Evolutionary conservation across 805 yeast species (phyloP).

Genomic region (Pichia nanzhaoensis): DNA sequence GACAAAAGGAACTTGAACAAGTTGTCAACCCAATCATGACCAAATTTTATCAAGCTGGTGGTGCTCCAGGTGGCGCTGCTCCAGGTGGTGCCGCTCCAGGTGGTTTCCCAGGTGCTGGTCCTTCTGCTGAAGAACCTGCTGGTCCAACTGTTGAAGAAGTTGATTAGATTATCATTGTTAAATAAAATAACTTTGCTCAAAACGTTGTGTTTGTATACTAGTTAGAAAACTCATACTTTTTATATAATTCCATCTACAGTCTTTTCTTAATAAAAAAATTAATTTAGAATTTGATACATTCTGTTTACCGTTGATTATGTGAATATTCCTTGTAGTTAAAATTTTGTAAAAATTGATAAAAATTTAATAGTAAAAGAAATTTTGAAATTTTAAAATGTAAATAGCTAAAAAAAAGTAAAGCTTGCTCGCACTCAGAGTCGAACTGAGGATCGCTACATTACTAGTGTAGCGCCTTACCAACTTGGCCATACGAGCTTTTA

Average conservation of each 20-base stretch:
- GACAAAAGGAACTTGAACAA: slow-evolving; percentile 92
- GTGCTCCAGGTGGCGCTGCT: slow-evolving; percentile 61
- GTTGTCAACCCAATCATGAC: slow-evolving; percentile 95
- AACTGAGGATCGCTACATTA: slow-evolving; percentile 20
- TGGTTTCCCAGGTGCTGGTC: slow-evolving; percentile 38
- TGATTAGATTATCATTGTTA: slow-evolving; percentile 51
- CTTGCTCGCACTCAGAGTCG: slow-evolving; percentile 19
- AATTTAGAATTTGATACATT: not conserved
- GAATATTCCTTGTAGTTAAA: too few species aligned
- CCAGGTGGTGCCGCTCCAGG: slow-evolving; percentile 49
- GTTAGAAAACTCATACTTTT: too few species aligned
- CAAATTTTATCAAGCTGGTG: slow-evolving; percentile 94
- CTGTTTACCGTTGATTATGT: too few species aligned
- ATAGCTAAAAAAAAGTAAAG: not conserved
- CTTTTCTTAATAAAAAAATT: slow-evolving; percentile 1
- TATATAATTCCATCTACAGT: not conserved
- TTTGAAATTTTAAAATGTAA: too few species aligned
- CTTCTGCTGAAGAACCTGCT: slow-evolving; percentile 54
- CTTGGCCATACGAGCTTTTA: slow-evolving; percentile 18
- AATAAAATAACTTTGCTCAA: too few species aligned
- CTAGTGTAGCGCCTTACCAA: slow-evolving; percentile 21
- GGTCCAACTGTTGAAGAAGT: slow-evolving; percentile 82
- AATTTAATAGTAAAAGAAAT: too few species aligned
- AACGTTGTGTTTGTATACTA: too few species aligned
- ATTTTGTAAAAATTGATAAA: too few species aligned